phyloP scores from a whole-genome alignment of 306 rosid species.

The Castanopsis chinensis region DNA sequence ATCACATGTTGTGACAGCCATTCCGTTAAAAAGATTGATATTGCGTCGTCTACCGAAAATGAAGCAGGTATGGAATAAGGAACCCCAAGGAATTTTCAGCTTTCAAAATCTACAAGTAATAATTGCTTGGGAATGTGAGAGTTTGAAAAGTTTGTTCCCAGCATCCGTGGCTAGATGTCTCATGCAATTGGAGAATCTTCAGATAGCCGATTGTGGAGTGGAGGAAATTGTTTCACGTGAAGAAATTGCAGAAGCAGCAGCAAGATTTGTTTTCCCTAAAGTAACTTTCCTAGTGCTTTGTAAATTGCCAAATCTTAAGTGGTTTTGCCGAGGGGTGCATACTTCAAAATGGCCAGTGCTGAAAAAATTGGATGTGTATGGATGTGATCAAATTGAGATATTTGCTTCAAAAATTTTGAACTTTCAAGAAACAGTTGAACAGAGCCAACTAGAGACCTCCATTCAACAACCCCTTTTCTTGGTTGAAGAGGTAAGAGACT shows the following conservation, averaged over 20 bases:
- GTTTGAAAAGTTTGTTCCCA: neutral
- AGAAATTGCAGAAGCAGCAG: neutral
- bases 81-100: neutral
- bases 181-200: neutral
- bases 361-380: neutral
- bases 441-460: neutral
- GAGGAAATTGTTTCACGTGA: slow-evolving; percentile 8
- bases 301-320: neutral
- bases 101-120: neutral
- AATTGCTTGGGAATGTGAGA: neutral
- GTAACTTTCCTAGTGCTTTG: slow-evolving; percentile 2
- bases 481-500: slow-evolving; percentile 2
- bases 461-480: neutral
- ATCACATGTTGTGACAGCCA: rapidly evolving
- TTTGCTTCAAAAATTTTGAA: neutral
- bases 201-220: neutral
- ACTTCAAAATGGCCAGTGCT: neutral
- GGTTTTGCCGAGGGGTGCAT: neutral
- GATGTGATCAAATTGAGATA: too few species aligned
- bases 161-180: neutral
- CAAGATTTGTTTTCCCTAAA: neutral
- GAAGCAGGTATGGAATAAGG: slow-evolving; percentile 27
- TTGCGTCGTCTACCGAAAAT: slow-evolving; percentile 16
- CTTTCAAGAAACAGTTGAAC: neutral
- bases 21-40: neutral